These are phyloP conservation scores for Kregervanrija fluxuum DNA, from an alignment of 805 yeast species.

Conservation along the genomic window DNA sequence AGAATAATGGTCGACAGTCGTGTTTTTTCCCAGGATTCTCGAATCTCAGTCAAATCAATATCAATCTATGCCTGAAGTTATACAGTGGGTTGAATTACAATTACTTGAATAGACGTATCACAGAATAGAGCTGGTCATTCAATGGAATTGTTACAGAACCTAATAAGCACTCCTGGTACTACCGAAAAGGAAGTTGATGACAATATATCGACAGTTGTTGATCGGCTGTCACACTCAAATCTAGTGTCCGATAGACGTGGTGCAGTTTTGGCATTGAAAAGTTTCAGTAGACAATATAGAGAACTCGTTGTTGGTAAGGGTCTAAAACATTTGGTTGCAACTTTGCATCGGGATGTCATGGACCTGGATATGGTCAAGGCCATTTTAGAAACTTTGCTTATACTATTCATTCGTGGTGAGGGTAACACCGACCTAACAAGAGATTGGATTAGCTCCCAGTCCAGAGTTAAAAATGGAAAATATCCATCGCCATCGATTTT, in stretches of 20 bases:
- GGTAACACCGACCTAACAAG: constrained; percentile 58
- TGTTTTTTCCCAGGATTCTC: too few species aligned
- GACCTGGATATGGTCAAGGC: constrained; percentile 70
- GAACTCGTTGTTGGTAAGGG: constrained; percentile 89
- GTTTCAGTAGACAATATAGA: constrained; percentile 80
- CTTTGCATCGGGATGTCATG: constrained; percentile 57
- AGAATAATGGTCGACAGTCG: too few species aligned
- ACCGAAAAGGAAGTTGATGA: constrained; percentile 49
- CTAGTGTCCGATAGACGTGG: constrained; percentile 81
- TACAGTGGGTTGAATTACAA: too few species aligned
- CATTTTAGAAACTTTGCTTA: constrained; percentile 74
- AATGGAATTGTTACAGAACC: constrained; percentile 30
- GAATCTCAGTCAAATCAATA: too few species aligned
- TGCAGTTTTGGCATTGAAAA: constrained; percentile 82
- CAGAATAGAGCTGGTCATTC: too few species aligned
- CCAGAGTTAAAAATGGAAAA: constrained; percentile 67
- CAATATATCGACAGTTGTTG: constrained; percentile 83
- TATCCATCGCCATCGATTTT: constrained; percentile 66
- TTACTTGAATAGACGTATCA: too few species aligned
- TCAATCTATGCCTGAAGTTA: too few species aligned
- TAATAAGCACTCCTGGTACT: constrained; percentile 28
- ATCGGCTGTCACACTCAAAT: constrained; percentile 76
- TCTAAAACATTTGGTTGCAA: constrained; percentile 59
- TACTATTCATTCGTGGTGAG: constrained; percentile 63
- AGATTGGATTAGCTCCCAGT: constrained; percentile 66